Percentiles rank a stretch among this genome's conserved stretches.
Evolutionary conservation across 331 rosid species (phyloP).

Genomic region (Saraca asoca): DNA sequence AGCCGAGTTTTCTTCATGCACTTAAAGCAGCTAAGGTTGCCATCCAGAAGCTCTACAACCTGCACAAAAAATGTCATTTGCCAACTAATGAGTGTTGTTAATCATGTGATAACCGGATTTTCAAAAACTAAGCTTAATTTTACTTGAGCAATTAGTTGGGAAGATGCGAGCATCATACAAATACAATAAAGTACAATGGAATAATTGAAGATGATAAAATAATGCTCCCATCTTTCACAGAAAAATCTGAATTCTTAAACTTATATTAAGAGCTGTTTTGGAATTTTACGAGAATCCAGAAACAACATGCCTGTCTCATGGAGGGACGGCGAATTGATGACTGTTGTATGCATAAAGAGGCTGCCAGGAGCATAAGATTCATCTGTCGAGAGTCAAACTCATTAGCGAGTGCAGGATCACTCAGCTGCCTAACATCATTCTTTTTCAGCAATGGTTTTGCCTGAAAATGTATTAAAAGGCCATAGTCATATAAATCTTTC

Average conservation of each 20-base stretch:
- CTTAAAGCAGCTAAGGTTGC: slow-evolving; percentile 75
- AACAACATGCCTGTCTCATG: slow-evolving; percentile 61
- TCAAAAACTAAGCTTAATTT: no score
- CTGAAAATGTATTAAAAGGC: slow-evolving; percentile 39
- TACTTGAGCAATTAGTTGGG: no score
- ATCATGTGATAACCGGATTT: neutral
- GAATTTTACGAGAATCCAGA: slow-evolving; percentile 2
- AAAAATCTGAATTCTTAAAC: neutral
- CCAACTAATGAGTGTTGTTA: neutral
- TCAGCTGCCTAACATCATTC: slow-evolving; percentile 52
- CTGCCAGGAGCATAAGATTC: slow-evolving; percentile 70
- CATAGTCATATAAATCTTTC: slow-evolving; percentile 3
- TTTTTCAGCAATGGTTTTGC: slow-evolving; percentile 88
- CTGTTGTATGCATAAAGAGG: slow-evolving; percentile 79
- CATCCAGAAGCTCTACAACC: slow-evolving; percentile 74
- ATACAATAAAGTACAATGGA: neutral
- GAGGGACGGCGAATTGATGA: slow-evolving; percentile 86
- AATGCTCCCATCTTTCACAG: neutral
- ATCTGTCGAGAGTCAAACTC: slow-evolving; percentile 54
- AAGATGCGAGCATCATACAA: no score
- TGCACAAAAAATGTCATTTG: slow-evolving; percentile 40
- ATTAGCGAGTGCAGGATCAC: slow-evolving; percentile 63
- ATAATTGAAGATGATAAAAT: neutral
- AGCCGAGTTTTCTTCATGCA: slow-evolving; percentile 59
- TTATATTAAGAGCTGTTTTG: neutral